A percentile compares a stretch with the other conserved stretches of the same genome.
phyloP scores from a whole-genome alignment of 78 protist species.

The Planoprotostelium fungivorum region DNA sequence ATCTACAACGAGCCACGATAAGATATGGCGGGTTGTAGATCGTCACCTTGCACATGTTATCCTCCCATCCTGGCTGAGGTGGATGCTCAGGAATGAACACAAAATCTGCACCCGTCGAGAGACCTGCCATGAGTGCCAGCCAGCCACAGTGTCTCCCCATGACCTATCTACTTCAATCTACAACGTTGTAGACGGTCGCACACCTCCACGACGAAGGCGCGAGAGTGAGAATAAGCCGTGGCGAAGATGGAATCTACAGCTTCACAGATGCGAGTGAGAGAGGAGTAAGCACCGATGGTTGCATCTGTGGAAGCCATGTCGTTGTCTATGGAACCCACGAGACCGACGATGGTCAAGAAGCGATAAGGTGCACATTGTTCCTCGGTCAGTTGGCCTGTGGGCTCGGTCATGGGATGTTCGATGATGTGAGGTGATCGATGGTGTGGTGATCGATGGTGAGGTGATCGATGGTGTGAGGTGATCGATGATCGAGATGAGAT shows the following conservation, averaged over 20 bases:
- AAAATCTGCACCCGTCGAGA: slow-evolving; percentile 76
- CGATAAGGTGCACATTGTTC: not conserved
- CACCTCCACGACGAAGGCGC: slow-evolving; percentile 74
- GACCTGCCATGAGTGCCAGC: slow-evolving; percentile 64
- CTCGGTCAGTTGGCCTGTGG: not conserved
- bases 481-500: too few species aligned
- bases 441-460: too few species aligned
- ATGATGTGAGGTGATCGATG: too few species aligned
- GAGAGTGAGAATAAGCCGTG: slow-evolving; percentile 71
- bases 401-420: too few species aligned
- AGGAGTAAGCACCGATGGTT: slow-evolving; percentile 76
- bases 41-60: slow-evolving; percentile 36
- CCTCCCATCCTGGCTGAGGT: slow-evolving; percentile 64
- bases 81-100: slow-evolving; percentile 71
- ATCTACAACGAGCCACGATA: not conserved
- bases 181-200: not conserved
- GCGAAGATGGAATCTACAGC: slow-evolving; percentile 63
- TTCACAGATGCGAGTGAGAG: slow-evolving; percentile 56
- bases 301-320: slow-evolving; percentile 72
- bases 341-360: slow-evolving; percentile 46
- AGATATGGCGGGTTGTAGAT: not conserved
- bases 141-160: slow-evolving; percentile 78
- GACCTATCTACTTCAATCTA: not conserved
- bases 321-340: slow-evolving; percentile 83
- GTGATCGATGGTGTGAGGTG: too few species aligned